Base-by-base conservation (phyloP, 2,329 filamentous ascomycete species). In the Fusarium sp. region DNA sequence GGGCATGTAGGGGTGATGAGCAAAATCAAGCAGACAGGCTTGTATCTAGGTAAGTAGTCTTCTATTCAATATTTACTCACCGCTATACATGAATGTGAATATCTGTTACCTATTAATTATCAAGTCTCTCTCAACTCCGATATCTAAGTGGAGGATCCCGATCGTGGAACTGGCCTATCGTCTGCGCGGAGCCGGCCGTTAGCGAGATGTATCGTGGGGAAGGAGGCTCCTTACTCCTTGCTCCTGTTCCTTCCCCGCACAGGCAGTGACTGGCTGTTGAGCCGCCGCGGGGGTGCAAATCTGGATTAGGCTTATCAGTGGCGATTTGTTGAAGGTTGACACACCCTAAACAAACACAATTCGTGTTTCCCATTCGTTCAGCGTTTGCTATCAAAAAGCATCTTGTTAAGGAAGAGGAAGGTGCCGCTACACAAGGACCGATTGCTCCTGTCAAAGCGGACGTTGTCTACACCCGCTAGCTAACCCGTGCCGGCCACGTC, bases 111-210 rank as follows among this genome's bases (percentile, higher is more conserved):
- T 7, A 11, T 28, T 28, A 18, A 30, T 28, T 37, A 32, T 59
- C 20, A 37, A 54, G 18, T 63, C 68, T 70, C 59, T 71, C 59
- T 71, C 25, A 63, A 49, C 68, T 59, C 70, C 67, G 55, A 66
- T 21, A 46, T 54, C 50, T 59, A 55, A 63, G 72, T 78, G 77
- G 77, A 77, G 68, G 69, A 57, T 57, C 56, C 77, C 76, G 77
- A 77, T 63, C 62, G 59, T 72, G 71, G 73, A 72, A 71, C 48
- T 53, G 51, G 46, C 59, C 66, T 69, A 68, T 72, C 68, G 55
- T 62, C 56, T 54, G 32, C 43, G 59, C 77, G 77, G 77, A 79
- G 77, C 77, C 76, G 77, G 77, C 77, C 77, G 77, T 53, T 43
- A 50, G 50, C 64, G 67, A 59, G 43, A n/a, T 61, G 28, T 16